These are phyloP conservation scores for Iberis pinnata DNA, from an alignment of 345 rosid genomes.

Conservation along the genomic window DNA sequence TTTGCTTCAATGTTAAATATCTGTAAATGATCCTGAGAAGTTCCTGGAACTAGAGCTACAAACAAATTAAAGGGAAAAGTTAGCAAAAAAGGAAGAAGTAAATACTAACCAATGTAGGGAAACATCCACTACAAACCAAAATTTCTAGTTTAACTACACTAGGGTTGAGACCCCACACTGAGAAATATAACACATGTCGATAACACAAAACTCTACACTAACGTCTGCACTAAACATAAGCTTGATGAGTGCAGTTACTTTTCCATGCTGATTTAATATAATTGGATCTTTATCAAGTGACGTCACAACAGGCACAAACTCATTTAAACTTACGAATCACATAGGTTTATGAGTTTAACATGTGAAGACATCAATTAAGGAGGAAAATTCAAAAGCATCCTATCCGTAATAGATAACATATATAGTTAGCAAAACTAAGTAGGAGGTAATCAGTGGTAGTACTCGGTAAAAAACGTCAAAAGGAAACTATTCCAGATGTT, in stretches of 20 bases:
- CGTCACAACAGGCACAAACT: constrained; percentile 6
- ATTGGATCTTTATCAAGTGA: constrained; percentile 1
- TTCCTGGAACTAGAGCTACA: constrained; percentile 96
- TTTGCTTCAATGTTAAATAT: constrained; percentile 97
- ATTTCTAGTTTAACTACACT: constrained; percentile 1
- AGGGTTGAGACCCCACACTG: constrained; percentile 7
- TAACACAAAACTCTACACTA: not conserved
- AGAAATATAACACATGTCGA: constrained; percentile 5
- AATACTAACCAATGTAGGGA: constrained; percentile 5
- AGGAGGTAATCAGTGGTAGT: constrained; percentile 1
- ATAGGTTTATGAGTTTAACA: no score
- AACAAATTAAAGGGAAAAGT: constrained; percentile 10
- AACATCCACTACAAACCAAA: constrained; percentile 8
- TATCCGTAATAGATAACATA: constrained; percentile 7
- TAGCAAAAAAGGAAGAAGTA: constrained; percentile 12
- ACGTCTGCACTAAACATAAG: constrained; percentile 1
- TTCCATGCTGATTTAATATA: no score
- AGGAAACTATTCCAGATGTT: constrained; percentile 10
- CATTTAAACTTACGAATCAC: constrained; percentile 7
- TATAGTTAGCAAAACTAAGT: not conserved
- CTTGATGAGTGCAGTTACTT: no score
- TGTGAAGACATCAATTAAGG: not conserved
- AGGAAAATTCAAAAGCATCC: not conserved
- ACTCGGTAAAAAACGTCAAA: constrained; percentile 5
- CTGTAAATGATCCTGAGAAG: constrained; percentile 96